Conservation (phyloP, 225 moss, liverwort and hornwort species). For the Climacium dendroides region DNA sequence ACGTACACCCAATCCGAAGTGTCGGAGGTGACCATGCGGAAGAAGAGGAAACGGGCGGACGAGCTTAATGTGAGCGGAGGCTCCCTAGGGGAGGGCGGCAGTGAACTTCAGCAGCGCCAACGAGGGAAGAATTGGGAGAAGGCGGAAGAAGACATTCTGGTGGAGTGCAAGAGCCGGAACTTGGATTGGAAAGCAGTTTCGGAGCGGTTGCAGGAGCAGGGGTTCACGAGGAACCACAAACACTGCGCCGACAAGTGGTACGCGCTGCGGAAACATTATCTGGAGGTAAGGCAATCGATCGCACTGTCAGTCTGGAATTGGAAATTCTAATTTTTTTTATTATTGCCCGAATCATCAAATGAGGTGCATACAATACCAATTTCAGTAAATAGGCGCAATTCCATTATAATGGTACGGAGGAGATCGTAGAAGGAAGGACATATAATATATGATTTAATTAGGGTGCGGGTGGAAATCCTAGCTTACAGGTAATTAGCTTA, state of each 20-base stretch:
- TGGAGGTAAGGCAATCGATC: neutral
- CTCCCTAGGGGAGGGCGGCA: neutral
- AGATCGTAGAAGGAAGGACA: neutral
- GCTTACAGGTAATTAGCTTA: neutral
- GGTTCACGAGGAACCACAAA: conserved; percentile 14
- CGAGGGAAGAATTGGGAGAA: conserved; percentile 30
- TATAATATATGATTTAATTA: too few relatives aligned
- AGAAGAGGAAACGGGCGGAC: neutral
- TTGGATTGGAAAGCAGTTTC: conserved; percentile 28
- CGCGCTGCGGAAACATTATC: conserved; percentile 21
- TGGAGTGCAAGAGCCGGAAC: conserved; percentile 9
- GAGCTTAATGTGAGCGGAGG: neutral
- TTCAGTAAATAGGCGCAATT: neutral
- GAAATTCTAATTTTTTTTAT: neutral
- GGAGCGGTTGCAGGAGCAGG: neutral
- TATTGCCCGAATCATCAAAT: neutral
- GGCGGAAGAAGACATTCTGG: conserved; percentile 20
- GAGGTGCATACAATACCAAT: neutral
- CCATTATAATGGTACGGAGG: neutral
- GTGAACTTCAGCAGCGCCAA: neutral
- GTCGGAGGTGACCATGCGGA: neutral
- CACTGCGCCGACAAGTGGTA: conserved; percentile 44
- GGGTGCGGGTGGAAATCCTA: neutral
- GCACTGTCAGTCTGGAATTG: neutral
- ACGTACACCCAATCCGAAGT: neutral